Percentiles rank a stretch among this genome's conserved stretches.
phyloP scores from a whole-genome alignment of 2,329 filamentous ascomycete species.

The Fusarium sp. region DNA sequence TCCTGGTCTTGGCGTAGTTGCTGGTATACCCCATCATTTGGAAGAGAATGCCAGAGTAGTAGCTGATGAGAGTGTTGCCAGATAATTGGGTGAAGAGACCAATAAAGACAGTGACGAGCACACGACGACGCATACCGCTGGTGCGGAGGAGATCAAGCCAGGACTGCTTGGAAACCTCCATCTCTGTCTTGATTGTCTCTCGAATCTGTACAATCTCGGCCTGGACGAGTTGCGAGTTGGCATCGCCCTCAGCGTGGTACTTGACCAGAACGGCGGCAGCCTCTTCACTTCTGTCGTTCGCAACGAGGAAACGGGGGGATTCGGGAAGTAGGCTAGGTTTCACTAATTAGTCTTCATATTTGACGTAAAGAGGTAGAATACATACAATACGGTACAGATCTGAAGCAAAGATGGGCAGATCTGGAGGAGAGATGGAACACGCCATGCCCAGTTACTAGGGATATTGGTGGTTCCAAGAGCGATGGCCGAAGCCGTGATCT shows the following conservation, averaged over 20 bases:
- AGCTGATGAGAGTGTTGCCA: conserved; percentile 56
- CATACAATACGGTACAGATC: conserved; percentile 54
- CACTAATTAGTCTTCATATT: neutral
- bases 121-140: conserved; percentile 61
- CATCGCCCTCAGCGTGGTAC: conserved; percentile 65
- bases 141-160: conserved; percentile 66
- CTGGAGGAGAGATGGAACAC: conserved; percentile 60
- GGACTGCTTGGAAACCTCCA: conserved; percentile 61
- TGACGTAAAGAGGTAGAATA: neutral
- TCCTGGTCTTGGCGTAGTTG: conserved; percentile 57
- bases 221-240: conserved; percentile 63
- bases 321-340: conserved; percentile 40
- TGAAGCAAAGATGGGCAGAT: conserved; percentile 54
- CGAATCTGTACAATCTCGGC: conserved; percentile 72
- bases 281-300: conserved; percentile 48
- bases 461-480: conserved; percentile 58
- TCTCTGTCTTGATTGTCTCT: conserved; percentile 65
- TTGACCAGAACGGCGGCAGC: conserved; percentile 49
- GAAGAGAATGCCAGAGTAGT: conserved; percentile 51
- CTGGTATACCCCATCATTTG: conserved; percentile 58
- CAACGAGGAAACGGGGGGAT: conserved; percentile 50
- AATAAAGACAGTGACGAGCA: conserved; percentile 61
- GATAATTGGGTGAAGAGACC: conserved; percentile 67
- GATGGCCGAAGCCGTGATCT: conserved; percentile 62
- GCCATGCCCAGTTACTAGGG: conserved; percentile 47